Evolutionary conservation across 2,329 filamentous ascomycete genomes (phyloP).

Genomic region (Elsinoe arachidis): DNA sequence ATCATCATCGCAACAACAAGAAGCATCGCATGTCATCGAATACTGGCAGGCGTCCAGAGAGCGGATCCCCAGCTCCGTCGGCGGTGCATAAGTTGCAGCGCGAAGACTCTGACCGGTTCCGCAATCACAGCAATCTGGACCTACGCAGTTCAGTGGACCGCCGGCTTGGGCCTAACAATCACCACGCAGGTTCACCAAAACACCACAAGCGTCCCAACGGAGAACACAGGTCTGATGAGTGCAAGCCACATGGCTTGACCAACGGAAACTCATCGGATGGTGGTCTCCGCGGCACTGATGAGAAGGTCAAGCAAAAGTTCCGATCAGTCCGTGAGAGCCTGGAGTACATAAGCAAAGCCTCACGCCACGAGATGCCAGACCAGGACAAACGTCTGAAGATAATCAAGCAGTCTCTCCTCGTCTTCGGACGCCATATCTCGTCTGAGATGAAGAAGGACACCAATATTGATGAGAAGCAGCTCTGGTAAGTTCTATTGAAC

Average conservation of each 20-base stretch:
- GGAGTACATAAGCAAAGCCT: slow-evolving; percentile 51
- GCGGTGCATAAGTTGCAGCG: slow-evolving; percentile 30
- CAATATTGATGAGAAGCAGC: slow-evolving; percentile 22
- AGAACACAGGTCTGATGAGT: slow-evolving; percentile 44
- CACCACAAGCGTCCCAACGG: slow-evolving; percentile 27
- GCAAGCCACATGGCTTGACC: slow-evolving; percentile 33
- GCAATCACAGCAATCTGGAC: slow-evolving; percentile 30
- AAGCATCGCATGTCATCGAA: slow-evolving; percentile 55
- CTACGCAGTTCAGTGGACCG: slow-evolving; percentile 25
- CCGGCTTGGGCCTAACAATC: slow-evolving; percentile 20
- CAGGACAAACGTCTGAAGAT: slow-evolving; percentile 54
- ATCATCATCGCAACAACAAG: slow-evolving; percentile 92
- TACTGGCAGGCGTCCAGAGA: slow-evolving; percentile 48
- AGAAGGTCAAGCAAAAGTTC: slow-evolving; percentile 26
- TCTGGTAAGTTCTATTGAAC: slow-evolving; percentile 22
- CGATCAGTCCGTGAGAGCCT: slow-evolving; percentile 50
- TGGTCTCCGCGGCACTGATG: slow-evolving; percentile 45
- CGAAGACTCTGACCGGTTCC: slow-evolving; percentile 30
- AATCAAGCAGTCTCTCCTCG: slow-evolving; percentile 52
- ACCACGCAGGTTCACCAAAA: slow-evolving; percentile 36
- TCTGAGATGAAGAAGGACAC: slow-evolving; percentile 29
- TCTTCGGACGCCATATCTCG: slow-evolving; percentile 55
- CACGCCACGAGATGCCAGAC: slow-evolving; percentile 53
- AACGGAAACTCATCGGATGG: slow-evolving; percentile 36
- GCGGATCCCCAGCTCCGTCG: slow-evolving; percentile 58